These are phyloP conservation scores for Daldinia loculata DNA, from an alignment of 495 filamentous ascomycete species.

Conservation along the genomic window DNA sequence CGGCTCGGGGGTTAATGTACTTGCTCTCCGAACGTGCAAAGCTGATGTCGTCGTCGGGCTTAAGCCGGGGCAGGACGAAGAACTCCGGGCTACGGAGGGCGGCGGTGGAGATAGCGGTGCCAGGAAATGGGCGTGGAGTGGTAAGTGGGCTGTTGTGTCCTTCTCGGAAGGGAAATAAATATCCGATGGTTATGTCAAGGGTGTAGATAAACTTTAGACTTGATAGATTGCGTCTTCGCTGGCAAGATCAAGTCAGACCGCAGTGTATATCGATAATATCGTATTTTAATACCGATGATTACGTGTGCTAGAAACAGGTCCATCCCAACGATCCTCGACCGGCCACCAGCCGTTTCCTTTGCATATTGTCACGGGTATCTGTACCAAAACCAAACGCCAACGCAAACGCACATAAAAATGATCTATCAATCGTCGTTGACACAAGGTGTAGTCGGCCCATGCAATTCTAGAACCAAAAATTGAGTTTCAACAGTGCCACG, in stretches of 20 bases:
- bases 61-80: slow-evolving; percentile 80
- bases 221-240: slow-evolving; percentile 25
- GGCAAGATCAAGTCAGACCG: not conserved
- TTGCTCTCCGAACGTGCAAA: slow-evolving; percentile 93
- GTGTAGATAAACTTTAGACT: slow-evolving; percentile 3
- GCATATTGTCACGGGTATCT: slow-evolving; percentile 17
- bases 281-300: slow-evolving; percentile 27
- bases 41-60: slow-evolving; percentile 94
- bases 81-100: slow-evolving; percentile 69
- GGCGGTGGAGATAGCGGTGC: slow-evolving; percentile 74
- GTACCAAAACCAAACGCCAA: slow-evolving; percentile 24
- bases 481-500: slow-evolving; percentile 22
- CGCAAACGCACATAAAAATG: not conserved
- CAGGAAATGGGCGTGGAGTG: slow-evolving; percentile 96
- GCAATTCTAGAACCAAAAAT: slow-evolving; percentile 19
- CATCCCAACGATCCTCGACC: not conserved
- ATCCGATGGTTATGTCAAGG: not conserved
- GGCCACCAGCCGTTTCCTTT: not conserved
- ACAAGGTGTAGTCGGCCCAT: not conserved
- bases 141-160: slow-evolving; percentile 95
- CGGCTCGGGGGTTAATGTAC: slow-evolving; percentile 77
- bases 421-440: not conserved
- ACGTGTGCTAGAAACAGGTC: slow-evolving; percentile 1
- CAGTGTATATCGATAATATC: not conserved
- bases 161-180: slow-evolving; percentile 65